Conservation (phyloP, 805 yeast genomes). For the Metahyphopichia silvanorum region DNA sequence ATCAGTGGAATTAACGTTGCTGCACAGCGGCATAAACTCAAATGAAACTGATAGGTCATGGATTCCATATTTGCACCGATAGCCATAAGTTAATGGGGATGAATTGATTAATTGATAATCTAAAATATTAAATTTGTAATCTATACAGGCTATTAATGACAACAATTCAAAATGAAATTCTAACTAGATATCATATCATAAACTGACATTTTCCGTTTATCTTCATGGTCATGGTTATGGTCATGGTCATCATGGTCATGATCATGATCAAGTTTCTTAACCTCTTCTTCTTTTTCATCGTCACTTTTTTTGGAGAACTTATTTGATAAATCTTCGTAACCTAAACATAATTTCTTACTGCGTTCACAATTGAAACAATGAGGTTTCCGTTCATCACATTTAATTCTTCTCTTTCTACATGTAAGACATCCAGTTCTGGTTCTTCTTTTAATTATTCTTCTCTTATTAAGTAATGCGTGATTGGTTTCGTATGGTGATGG, state of each 20-base stretch:
- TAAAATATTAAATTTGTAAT: too few species aligned
- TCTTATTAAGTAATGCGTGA: constrained; percentile 29
- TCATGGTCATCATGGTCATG: constrained; percentile 1
- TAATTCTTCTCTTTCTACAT: constrained; percentile 66
- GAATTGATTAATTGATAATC: too few species aligned
- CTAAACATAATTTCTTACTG: constrained; percentile 62
- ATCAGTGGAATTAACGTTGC: too few species aligned
- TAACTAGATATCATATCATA: constrained; percentile 5
- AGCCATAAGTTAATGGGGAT: too few species aligned
- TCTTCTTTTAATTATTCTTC: constrained; percentile 52
- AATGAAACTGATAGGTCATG: too few species aligned
- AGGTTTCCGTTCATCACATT: constrained; percentile 75
- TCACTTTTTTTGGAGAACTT: background rate
- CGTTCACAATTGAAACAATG: constrained; percentile 66
- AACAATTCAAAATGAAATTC: too few species aligned
- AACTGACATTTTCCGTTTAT: constrained; percentile 5
- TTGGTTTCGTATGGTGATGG: constrained; percentile 16
- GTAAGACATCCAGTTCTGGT: constrained; percentile 77
- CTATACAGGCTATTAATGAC: too few species aligned
- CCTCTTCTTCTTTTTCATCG: background rate
- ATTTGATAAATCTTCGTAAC: constrained; percentile 45
- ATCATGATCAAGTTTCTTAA: background rate
- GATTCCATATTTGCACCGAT: too few species aligned
- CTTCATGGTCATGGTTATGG: background rate
- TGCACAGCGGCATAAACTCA: too few species aligned